These are phyloP conservation scores for Amaranthus hypochondriacus DNA, from an alignment of 148 eudicot species.

Conservation along the genomic window DNA sequence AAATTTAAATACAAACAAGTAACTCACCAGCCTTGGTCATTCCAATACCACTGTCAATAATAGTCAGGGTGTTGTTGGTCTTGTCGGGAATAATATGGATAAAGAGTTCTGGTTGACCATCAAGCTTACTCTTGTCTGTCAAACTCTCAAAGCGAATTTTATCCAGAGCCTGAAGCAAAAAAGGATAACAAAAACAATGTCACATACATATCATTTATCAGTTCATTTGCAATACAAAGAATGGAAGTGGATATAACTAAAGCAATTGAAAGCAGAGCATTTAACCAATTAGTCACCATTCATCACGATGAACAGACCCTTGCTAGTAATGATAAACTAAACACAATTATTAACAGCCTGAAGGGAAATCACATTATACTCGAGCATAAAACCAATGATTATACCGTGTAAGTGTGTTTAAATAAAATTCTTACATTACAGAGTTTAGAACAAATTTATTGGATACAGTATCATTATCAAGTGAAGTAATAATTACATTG, in stretches of 20 bases:
- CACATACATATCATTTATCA: too few species aligned
- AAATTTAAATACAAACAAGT: not conserved
- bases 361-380: too few species aligned
- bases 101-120: constrained; percentile 63
- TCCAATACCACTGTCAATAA: constrained; percentile 77
- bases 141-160: constrained; percentile 63
- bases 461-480: too few species aligned
- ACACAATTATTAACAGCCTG: not conserved
- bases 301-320: not conserved
- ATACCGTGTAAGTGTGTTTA: too few species aligned
- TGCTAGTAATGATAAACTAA: not conserved
- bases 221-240: not conserved
- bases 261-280: not conserved
- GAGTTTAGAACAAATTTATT: too few species aligned
- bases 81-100: constrained; percentile 68
- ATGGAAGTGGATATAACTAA: not conserved
- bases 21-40: constrained; percentile 73
- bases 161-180: constrained; percentile 41
- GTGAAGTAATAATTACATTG: too few species aligned
- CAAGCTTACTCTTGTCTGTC: constrained; percentile 72
- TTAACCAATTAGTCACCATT: not conserved
- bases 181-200: not conserved
- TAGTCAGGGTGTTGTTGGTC: constrained; percentile 51
- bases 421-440: too few species aligned
- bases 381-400: too few species aligned